Conservation (phyloP, 768 basidiomycete species). For the Rhodotorula graminis region DNA sequence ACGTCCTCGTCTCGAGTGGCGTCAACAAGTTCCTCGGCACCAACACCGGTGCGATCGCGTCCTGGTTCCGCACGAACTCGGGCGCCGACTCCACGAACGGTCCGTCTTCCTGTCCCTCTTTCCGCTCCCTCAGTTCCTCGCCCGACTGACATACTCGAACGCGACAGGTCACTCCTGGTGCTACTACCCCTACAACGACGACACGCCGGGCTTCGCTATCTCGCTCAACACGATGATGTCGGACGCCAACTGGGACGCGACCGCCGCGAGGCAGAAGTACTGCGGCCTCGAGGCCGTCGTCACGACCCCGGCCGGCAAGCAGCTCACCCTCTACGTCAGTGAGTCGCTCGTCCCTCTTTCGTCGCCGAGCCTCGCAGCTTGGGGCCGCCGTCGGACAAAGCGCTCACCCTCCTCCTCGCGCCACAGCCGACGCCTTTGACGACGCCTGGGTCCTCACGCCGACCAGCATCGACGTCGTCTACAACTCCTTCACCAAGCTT, state of each 20-base stretch:
- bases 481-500: constrained; percentile 24
- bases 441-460: constrained; percentile 36
- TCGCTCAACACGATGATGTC: constrained; percentile 37
- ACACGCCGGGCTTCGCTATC: constrained; percentile 35
- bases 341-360: background rate
- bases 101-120: background rate
- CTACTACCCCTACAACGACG: constrained; percentile 30
- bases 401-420: too few species aligned
- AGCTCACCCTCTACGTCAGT: constrained; percentile 20
- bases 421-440: constrained; percentile 37
- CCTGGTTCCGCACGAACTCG: constrained; percentile 38
- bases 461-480: constrained; percentile 26
- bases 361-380: background rate
- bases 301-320: constrained; percentile 29
- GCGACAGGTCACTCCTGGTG: constrained; percentile 26
- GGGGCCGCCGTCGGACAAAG: too few species aligned
- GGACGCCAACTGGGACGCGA: constrained; percentile 27
- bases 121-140: too few species aligned
- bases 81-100: constrained; percentile 37
- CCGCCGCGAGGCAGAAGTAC: constrained; percentile 30
- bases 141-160: too few species aligned
- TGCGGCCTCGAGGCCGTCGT: constrained; percentile 40
- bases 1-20: background rate
- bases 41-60: constrained; percentile 22
- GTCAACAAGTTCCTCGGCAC: background rate